phyloP scores from a whole-genome alignment of 306 rosid genomes.

The Betula pendula region DNA sequence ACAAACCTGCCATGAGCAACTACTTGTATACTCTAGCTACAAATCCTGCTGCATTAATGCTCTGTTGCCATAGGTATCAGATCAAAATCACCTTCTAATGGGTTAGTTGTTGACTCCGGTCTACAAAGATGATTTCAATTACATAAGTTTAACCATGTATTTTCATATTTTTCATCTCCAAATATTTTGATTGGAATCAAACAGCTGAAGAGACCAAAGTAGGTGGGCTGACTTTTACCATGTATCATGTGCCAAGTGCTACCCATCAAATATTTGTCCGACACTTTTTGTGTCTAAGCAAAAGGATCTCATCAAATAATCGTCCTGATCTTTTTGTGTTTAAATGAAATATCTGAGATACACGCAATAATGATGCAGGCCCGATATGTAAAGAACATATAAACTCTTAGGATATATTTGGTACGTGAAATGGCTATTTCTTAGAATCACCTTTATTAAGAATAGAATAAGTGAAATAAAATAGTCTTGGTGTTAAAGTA shows the following conservation, averaged over 20 bases:
- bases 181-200: background rate
- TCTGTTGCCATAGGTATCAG: background rate
- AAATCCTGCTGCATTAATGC: background rate
- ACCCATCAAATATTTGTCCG: background rate
- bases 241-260: background rate
- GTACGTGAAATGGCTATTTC: too few species aligned
- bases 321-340: background rate
- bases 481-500: too few species aligned
- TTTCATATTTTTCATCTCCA: background rate
- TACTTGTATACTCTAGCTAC: background rate
- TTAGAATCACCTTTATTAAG: too few species aligned
- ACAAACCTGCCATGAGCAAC: background rate
- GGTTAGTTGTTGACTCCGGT: background rate
- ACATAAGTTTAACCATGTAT: background rate
- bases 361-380: slow-evolving; percentile 11
- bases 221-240: background rate
- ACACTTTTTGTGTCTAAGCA: background rate
- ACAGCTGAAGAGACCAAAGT: background rate
- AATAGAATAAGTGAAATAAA: too few species aligned
- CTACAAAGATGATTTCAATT: background rate
- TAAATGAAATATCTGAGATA: background rate
- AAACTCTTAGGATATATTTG: too few species aligned
- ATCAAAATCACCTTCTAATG: background rate
- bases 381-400: slow-evolving; percentile 11
- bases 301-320: background rate